Evolutionary conservation across 352 stramenopile genomes (phyloP), one percentile per base, ranked within the genome.

Genomic region (Phytopythium montanum): DNA sequence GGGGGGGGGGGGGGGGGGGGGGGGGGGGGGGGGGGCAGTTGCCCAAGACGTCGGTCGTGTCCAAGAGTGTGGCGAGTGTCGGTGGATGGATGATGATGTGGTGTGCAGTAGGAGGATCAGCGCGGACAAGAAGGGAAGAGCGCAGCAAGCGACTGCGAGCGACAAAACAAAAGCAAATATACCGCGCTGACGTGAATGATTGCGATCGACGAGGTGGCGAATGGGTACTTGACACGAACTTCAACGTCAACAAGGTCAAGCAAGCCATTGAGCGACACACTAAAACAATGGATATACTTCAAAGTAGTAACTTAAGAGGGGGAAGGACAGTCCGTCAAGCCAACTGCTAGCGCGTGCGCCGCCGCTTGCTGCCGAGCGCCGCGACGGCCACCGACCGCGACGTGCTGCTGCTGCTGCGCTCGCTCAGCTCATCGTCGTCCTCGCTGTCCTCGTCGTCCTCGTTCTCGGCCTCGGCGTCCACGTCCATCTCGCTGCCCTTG

Each of bases 361-460:
- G 64, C 26, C 60, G 52, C 29, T 70, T 70, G 48, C 31, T 51
- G 25, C 44, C 45, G 3, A 55, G 60, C 54, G 46, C 38, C 7
- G 64, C 34, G 41, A 60, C 56, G n/a, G 64, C 66, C 33, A 55
- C 60, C 18, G 64, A 68, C 19, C 44, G 62, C 41, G 60, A 62
- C 10, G 64, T 61, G 54, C 64, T 70, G 54, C 59, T 69, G 60
- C 62, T 69, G 44, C 56, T 70, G 39, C 64, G 66, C 60, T 70
- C 60, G 60, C 64, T 55, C 49, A n/a, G 16, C n/a, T 55, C 49
- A 21, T 67, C n/a, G 60, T 67, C 44, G 2, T 42, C 39, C 7
- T 51, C 41, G 25, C 16, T n/a, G 5, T 55, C 49, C 8, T 44
- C 49, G 8, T 44, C 29, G 14, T 54, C 28, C 1, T 54, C 48